Conservation (phyloP, 2,329 filamentous ascomycete genomes). For the Penicillium sp. region DNA sequence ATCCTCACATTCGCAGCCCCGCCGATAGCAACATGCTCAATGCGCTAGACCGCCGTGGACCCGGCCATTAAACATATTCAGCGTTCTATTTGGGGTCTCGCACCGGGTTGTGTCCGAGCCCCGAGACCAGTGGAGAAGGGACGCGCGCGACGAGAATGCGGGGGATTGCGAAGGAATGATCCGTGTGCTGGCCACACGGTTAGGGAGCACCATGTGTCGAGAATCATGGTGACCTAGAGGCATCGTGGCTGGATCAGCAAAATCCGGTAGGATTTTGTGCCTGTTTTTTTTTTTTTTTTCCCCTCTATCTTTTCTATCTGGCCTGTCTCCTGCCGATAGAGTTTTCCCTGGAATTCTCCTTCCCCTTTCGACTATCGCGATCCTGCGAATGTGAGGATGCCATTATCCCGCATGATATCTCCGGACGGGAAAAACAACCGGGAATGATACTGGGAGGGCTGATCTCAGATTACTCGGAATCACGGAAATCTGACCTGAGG, state of each 20-base stretch:
- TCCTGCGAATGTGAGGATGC: not conserved
- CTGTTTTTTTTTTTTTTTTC: conserved; percentile 1
- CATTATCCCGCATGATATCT: not conserved
- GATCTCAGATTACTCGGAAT: not conserved
- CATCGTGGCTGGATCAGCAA: conserved; percentile 14
- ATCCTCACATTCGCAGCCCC: conserved; percentile 42
- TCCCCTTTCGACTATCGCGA: not conserved
- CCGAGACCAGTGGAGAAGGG: not conserved
- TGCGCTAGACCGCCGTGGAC: conserved; percentile 44
- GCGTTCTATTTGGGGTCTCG: not conserved
- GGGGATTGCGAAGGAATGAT: conserved; percentile 11
- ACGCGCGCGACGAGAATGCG: conserved; percentile 11
- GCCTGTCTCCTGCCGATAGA: not conserved
- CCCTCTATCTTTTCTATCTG: not conserved
- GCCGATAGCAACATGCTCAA: conserved; percentile 54
- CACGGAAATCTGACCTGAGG: not conserved
- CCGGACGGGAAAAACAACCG: not conserved
- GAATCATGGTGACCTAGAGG: conserved; percentile 8
- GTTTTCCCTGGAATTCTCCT: not conserved
- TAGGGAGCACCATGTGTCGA: conserved; percentile 19
- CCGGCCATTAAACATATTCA: conserved; percentile 28
- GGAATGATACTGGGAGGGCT: not conserved
- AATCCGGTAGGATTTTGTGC: conserved; percentile 5
- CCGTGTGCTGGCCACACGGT: conserved; percentile 29
- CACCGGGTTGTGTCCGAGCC: not conserved